Evolutionary conservation across 2,329 filamentous ascomycete species (phyloP).

Genomic region (Diplodia sapinea): DNA sequence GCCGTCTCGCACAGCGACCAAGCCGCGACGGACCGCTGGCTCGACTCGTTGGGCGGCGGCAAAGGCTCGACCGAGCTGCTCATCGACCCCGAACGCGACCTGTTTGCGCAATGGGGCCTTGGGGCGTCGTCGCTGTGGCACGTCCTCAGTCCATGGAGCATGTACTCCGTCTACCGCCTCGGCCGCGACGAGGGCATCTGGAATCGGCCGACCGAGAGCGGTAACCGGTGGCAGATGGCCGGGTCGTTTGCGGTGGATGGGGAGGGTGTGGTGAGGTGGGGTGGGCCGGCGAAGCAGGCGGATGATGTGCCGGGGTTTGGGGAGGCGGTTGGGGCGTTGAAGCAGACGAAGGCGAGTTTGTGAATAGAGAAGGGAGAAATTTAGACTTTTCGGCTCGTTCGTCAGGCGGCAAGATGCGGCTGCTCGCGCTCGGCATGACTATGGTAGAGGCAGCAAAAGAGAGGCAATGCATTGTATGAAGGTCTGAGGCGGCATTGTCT

Average conservation of each 20-base stretch:
- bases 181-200: conserved; percentile 69
- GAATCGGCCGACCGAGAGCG: conserved; percentile 69
- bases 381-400: too few relatives aligned
- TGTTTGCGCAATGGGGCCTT: conserved; percentile 71
- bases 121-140: conserved; percentile 67
- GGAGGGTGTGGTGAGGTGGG: conserved; percentile 61
- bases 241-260: conserved; percentile 68
- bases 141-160: conserved; percentile 63
- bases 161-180: conserved; percentile 64
- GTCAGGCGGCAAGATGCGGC: too few relatives aligned
- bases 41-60: conserved; percentile 53
- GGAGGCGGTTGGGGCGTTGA: conserved; percentile 48
- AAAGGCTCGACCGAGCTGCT: conserved; percentile 65
- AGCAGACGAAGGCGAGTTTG: background rate
- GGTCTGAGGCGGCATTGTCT: background rate
- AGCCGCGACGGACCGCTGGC: conserved; percentile 43
- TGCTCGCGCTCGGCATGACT: background rate
- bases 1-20: conserved; percentile 46
- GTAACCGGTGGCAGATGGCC: conserved; percentile 70
- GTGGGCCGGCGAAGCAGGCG: conserved; percentile 54
- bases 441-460: background rate
- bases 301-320: conserved; percentile 63
- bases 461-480: background rate
- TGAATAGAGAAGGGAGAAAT: background rate
- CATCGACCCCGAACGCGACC: conserved; percentile 63